Conservation (phyloP, 441 rosid species). For the Cnidoscolus chayamansa region DNA sequence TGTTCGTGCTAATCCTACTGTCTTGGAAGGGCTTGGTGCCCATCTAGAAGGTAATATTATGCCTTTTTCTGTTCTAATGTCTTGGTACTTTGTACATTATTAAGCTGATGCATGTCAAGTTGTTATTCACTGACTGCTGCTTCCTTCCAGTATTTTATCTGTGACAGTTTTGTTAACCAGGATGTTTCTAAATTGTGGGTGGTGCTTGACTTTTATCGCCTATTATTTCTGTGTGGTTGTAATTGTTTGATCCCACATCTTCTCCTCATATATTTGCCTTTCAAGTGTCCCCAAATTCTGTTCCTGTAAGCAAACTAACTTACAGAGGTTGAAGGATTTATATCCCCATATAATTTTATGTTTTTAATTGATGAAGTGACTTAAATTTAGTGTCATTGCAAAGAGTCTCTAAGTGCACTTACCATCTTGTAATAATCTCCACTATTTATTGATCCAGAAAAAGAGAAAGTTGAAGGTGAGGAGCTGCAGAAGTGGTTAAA, state of each 20-base stretch:
- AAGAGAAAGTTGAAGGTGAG: slow-evolving; percentile 95
- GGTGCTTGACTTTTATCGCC: background rate
- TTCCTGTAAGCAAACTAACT: background rate
- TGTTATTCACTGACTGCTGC: background rate
- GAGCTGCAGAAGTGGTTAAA: slow-evolving; percentile 80
- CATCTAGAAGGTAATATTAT: slow-evolving; percentile 72
- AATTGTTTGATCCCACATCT: background rate
- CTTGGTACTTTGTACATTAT: background rate
- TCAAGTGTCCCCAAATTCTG: background rate
- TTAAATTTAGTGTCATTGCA: background rate
- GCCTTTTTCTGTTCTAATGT: slow-evolving; percentile 2
- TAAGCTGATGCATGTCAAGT: too few relatives aligned
- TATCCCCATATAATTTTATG: background rate
- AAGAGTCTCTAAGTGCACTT: background rate
- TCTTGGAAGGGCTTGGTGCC: slow-evolving; percentile 94
- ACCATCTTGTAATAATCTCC: background rate
- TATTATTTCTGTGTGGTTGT: background rate
- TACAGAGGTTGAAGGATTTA: background rate
- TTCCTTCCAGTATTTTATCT: background rate
- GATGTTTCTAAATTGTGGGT: background rate
- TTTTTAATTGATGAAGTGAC: background rate
- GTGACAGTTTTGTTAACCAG: background rate
- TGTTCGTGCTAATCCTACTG: slow-evolving; percentile 80
- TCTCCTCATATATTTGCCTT: background rate
- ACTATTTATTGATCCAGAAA: slow-evolving; percentile 43